Evolutionary conservation across 257 asterid species (phyloP).

Genomic region (Nicotiana obtusifolia): DNA sequence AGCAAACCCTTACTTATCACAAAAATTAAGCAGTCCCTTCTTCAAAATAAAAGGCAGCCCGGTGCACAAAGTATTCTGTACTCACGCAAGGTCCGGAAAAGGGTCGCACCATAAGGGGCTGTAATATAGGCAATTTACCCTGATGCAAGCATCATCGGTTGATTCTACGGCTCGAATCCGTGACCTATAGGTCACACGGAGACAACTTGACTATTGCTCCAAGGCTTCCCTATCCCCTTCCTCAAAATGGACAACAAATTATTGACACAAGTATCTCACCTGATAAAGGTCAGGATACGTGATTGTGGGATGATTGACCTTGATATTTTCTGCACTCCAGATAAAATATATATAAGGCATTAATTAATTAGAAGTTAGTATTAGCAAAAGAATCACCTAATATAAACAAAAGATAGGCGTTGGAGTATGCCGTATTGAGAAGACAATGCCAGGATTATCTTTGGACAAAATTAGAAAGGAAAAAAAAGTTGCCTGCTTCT

Average conservation of each 20-base stretch:
- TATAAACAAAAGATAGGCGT: no score
- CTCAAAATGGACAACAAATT: neutral
- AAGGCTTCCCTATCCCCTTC: neutral
- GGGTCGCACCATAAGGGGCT: no score
- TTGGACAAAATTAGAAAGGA: neutral
- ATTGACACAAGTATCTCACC: constrained; percentile 29
- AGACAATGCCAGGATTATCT: neutral
- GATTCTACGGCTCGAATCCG: no score
- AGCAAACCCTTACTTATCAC: neutral
- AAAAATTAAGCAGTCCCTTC: neutral
- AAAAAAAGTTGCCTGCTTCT: neutral
- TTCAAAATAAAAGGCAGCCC: no score
- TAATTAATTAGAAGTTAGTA: neutral
- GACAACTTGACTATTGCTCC: no score
- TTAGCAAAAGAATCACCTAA: neutral
- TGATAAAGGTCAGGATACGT: constrained; percentile 87
- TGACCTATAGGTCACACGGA: no score
- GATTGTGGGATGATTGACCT: constrained; percentile 48
- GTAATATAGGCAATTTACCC: no score
- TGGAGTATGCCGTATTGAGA: no score
- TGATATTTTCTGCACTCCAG: constrained; percentile 50
- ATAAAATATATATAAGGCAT: neutral
- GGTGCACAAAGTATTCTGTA: no score
- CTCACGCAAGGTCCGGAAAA: no score
- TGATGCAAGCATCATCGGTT: no score